Base-by-base conservation (phyloP, 2,329 filamentous ascomycete genomes). In the Ophiosphaerella herpotricha region DNA sequence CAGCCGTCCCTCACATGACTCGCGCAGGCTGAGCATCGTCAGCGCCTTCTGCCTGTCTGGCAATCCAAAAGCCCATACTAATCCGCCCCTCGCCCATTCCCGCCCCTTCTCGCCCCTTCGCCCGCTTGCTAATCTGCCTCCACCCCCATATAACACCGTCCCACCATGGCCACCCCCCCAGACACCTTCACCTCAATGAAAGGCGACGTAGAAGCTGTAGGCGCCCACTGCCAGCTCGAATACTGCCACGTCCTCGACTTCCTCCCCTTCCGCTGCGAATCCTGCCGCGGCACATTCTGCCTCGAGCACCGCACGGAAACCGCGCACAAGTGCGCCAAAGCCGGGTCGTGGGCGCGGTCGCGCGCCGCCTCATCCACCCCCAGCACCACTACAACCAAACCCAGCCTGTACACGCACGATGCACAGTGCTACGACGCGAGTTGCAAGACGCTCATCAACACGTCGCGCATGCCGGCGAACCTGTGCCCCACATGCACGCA, bases 161-260 rank as follows among this genome's bases (percentile, higher is more conserved):
- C 48, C 43, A 59, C 11, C 40, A 67, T 66, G 62, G 49, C 64
- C 16, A 50, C 57, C 23, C 33, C 60, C 39, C 40, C 41, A 14
- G 18, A 7, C 29, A 87, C 80, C 71, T 91, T 86, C 78, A 82
- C 86, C 71, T 82, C 82, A 55, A 92, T 92, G 87, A 32, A 48
- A n/a, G 57, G 53, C 71, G 92, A 97, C 75, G 87, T 92, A 40
- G 87, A 90, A 64, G 83, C 92, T 21, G 88, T 97, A 63, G 94
- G 94, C 74, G 85, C 85, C 55, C 92, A 97, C 79, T 99, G 94
- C 82, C 86, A 97, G 74, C 87, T 89, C 75, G 80, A 88, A 58
- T 95, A 91, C 80, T 99, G 94, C 80, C 88, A 92, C 71, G 89
- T 94, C 70, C 89, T 97, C 53, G 94, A 97, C 76, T 97, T 99